These are phyloP conservation scores for Botrytis fabae DNA, from an alignment of 2,329 filamentous ascomycete genomes.

Conservation along the genomic window DNA sequence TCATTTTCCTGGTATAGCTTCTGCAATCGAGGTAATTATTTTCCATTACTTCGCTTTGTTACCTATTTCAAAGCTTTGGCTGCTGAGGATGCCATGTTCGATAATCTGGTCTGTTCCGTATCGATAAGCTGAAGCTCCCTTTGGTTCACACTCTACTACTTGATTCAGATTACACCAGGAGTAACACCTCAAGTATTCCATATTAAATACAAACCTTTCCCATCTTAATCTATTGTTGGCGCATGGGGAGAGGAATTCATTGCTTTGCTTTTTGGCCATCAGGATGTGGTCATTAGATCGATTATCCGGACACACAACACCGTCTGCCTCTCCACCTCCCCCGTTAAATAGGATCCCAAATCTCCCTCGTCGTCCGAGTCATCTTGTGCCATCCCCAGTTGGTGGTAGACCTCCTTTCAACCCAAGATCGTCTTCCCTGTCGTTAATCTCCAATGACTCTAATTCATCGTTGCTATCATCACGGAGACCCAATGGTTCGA, in stretches of 20 bases:
- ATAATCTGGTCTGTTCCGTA: conserved; percentile 21
- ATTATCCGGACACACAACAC: conserved; percentile 68
- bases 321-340: conserved; percentile 57
- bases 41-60: not conserved
- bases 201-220: not conserved
- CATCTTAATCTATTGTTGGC: not conserved
- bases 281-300: conserved; percentile 83
- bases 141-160: not conserved
- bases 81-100: conserved; percentile 11
- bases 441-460: conserved; percentile 75
- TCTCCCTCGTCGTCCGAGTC: conserved; percentile 65
- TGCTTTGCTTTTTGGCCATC: not conserved
- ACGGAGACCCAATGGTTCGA: conserved; percentile 65
- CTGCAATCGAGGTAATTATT: not conserved
- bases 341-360: conserved; percentile 65
- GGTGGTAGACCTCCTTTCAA: conserved; percentile 67
- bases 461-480: conserved; percentile 69
- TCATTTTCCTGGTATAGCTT: not conserved
- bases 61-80: not conserved
- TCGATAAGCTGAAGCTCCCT: conserved; percentile 19
- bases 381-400: conserved; percentile 67
- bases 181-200: not conserved
- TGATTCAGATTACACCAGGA: not conserved
- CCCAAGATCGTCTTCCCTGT: conserved; percentile 75
- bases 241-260: not conserved